These are phyloP conservation scores for Beauveria brongniartii DNA, from an alignment of 2,329 filamentous ascomycete genomes.

Conservation along the genomic window DNA sequence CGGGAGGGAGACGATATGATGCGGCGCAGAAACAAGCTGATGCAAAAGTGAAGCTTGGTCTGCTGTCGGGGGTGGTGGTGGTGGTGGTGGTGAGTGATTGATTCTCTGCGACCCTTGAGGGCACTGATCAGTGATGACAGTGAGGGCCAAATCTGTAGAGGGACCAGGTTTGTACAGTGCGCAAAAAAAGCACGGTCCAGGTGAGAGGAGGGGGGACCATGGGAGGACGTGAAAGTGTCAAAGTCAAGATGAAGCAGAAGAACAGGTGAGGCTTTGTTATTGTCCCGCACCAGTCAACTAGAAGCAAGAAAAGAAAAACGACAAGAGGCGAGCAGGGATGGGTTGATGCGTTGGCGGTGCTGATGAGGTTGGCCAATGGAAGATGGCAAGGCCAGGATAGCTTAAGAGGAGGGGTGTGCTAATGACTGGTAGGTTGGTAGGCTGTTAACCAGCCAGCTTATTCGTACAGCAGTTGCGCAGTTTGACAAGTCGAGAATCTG, in stretches of 20 bases:
- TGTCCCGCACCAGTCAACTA: conserved; percentile 20
- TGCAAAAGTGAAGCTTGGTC: conserved; percentile 1
- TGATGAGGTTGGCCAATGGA: conserved; percentile 28
- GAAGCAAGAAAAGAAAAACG: neutral
- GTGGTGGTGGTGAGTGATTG: neutral
- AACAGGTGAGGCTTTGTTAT: conserved; percentile 21
- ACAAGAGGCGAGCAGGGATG: neutral
- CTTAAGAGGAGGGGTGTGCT: neutral
- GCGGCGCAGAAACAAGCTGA: conserved; percentile 1
- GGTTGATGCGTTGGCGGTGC: conserved; percentile 33
- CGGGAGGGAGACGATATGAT: neutral
- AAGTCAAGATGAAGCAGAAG: neutral
- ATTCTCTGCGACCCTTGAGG: too few relatives aligned
- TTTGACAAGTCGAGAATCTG: too few relatives aligned
- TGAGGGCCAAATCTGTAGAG: neutral
- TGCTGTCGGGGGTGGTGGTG: neutral
- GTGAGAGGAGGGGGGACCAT: neutral
- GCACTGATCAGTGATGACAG: neutral
- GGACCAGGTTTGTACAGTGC: neutral
- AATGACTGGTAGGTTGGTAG: too few relatives aligned
- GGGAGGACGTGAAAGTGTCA: neutral
- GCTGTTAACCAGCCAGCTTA: too few relatives aligned
- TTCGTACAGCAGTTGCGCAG: too few relatives aligned
- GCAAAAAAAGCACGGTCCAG: neutral
- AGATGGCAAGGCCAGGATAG: conserved; percentile 20